Conservation (phyloP, 1,139 yeast species). For the Debaryomyces singareniensis region DNA sequence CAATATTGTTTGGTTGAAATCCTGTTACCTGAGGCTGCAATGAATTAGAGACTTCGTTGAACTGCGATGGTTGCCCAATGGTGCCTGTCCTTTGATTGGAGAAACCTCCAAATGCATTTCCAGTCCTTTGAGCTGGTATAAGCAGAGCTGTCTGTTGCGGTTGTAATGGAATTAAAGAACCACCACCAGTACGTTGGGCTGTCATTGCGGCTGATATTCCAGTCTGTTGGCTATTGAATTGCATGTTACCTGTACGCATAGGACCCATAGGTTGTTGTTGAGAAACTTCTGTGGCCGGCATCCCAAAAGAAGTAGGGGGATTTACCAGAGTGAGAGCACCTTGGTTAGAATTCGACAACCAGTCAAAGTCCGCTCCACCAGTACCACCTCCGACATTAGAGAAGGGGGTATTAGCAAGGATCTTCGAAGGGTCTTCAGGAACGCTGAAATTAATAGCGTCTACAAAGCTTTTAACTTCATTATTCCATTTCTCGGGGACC, state of each 20-base stretch:
- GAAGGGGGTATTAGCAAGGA: slow-evolving; percentile 43
- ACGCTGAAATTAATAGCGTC: slow-evolving; percentile 81
- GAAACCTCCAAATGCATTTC: slow-evolving; percentile 1
- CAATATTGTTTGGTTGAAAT: no score
- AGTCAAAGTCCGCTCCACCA: slow-evolving; percentile 12
- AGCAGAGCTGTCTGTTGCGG: slow-evolving; percentile 46
- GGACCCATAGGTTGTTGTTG: not conserved
- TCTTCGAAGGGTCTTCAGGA: slow-evolving; percentile 49
- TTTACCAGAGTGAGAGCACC: not conserved
- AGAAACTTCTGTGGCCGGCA: slow-evolving; percentile 20
- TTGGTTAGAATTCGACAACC: slow-evolving; percentile 13
- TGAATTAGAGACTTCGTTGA: no score
- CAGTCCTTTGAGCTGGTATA: slow-evolving; percentile 37
- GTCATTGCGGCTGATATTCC: slow-evolving; percentile 8
- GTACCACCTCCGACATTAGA: slow-evolving; percentile 19
- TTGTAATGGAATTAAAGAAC: slow-evolving; percentile 38
- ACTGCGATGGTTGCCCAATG: not conserved
- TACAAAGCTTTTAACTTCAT: slow-evolving; percentile 82
- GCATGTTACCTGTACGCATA: slow-evolving; percentile 5
- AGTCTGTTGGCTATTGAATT: slow-evolving; percentile 21
- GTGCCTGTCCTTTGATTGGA: slow-evolving; percentile 1
- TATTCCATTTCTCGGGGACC: slow-evolving; percentile 65
- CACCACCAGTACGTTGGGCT: slow-evolving; percentile 40
- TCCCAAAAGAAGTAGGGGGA: slow-evolving; percentile 7
- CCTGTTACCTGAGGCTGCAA: slow-evolving; percentile 29